Evolutionary conservation across 177 flowering plant species (phyloP), one percentile per base, ranked within the genome.

Genomic region (Vitis hybrid): DNA sequence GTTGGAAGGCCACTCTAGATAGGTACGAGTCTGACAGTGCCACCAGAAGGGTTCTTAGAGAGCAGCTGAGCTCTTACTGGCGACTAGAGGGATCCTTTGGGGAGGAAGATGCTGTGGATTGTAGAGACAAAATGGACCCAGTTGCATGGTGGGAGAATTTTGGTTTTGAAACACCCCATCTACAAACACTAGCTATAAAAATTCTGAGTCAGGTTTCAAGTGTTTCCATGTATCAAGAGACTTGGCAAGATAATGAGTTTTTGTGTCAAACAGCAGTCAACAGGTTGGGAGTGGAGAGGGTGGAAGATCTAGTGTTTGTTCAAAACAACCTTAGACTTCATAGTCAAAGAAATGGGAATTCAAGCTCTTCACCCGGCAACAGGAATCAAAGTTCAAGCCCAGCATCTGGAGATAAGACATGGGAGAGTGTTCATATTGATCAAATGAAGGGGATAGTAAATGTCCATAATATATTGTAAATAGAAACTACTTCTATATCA

Each of bases 91-190:
- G 85, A 50, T 78, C 83, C 61, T 74, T 80, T 5, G 82, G 81
- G 48, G 83, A 82, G 58, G 85, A 80, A 72, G 85, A 82, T 74
- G 81, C 83, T 50, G 68, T 82, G 52, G 86, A 80, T 58, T 80
- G 78, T 73, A 80, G 82, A 58, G 83, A 74, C 60, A 80, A 80
- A 67, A 78, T 80, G 81, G 83, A 80, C 31, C 80, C 83, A 20
- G 80, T 77, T 75, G 77, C 79, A 48, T 79, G 82, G 85, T 82
- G 81, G 85, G 82, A 82, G 70, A 82, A 82, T 57, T 80, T 80
- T 49, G 86, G 86, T 55, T 82, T 79, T 63, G 83, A 78, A 73
- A 74, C 72, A 50, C 78, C 80, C 8, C 69, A 74, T 29, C 53
- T 80, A 49, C 82, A 80, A 68, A 76, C 80, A 20, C 65, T 83